Evolutionary conservation across 192 early-diverging fungal species (phyloP).

Genomic region (Gryganskiella cystojenkinii): DNA sequence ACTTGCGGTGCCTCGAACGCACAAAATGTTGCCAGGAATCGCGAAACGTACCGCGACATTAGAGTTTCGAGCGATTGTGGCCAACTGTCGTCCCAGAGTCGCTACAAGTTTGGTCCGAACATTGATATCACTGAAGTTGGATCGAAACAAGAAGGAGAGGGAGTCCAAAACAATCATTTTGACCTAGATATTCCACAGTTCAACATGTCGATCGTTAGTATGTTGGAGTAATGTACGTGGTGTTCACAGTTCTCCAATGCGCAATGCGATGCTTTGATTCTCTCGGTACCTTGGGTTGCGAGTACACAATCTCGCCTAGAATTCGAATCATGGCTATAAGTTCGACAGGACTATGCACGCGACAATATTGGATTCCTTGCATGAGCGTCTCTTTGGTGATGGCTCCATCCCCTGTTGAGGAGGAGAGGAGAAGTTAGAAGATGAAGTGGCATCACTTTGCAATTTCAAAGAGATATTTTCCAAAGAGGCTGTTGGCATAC

Average conservation of each 20-base stretch:
- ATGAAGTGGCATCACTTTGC: too few species aligned
- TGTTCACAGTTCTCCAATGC: background rate
- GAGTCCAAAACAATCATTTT: constrained; percentile 44
- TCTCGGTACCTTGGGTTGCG: constrained; percentile 19
- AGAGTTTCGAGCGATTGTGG: constrained; percentile 9
- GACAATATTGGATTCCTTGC: constrained; percentile 46
- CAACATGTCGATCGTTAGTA: background rate
- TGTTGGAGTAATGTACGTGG: background rate
- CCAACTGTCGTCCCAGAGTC: constrained; percentile 22
- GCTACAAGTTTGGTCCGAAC: constrained; percentile 35
- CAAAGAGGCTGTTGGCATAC: too few species aligned
- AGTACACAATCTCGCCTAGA: constrained; percentile 10
- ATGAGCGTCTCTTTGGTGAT: constrained; percentile 11
- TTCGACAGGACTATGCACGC: constrained; percentile 45
- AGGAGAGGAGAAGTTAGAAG: too few species aligned
- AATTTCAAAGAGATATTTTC: too few species aligned
- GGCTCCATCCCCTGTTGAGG: background rate
- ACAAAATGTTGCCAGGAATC: too few species aligned
- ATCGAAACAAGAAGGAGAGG: constrained; percentile 37
- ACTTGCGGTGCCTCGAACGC: too few species aligned
- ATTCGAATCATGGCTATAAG: constrained; percentile 44
- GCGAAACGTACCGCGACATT: constrained; percentile 43
- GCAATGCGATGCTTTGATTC: too few species aligned
- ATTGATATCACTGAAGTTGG: constrained; percentile 37
- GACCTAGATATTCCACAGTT: constrained; percentile 14